A percentile compares a stretch with the other conserved stretches of the same genome.
Conservation (phyloP, 805 yeast species). For the Lachancea thermotolerans region DNA sequence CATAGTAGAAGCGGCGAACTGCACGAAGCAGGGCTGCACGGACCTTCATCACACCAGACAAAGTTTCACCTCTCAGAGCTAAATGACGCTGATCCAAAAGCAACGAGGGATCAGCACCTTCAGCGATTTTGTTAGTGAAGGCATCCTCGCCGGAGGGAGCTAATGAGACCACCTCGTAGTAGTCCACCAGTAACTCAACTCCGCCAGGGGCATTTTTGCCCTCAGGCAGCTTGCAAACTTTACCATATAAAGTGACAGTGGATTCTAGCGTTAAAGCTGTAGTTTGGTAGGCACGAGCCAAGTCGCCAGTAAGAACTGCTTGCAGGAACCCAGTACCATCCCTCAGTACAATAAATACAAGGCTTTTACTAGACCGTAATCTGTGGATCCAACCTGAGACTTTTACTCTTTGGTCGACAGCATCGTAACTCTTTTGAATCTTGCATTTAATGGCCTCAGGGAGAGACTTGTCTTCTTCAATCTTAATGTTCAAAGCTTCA, state of each 20-base stretch:
- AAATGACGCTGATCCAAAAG: conserved; percentile 93
- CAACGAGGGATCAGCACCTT: conserved; percentile 87
- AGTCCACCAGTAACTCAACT: conserved; percentile 87
- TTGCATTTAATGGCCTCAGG: conserved; percentile 66
- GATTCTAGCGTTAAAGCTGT: conserved; percentile 82
- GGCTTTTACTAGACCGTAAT: conserved; percentile 85
- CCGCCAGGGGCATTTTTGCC: conserved; percentile 98
- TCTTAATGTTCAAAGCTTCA: conserved; percentile 68
- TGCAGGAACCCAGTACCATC: conserved; percentile 94
- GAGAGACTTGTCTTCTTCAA: conserved; percentile 66
- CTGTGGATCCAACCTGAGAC: conserved; percentile 97
- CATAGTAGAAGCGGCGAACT: conserved; percentile 68
- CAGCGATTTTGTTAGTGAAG: conserved; percentile 89
- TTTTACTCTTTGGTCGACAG: conserved; percentile 62
- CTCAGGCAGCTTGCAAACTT: conserved; percentile 77
- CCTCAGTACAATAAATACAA: conserved; percentile 83
- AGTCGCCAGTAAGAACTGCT: conserved; percentile 80
- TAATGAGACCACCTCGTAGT: conserved; percentile 78
- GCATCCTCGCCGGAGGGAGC: conserved; percentile 97
- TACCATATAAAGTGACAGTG: conserved; percentile 74
- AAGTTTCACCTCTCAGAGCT: conserved; percentile 92
- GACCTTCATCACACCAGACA: conserved; percentile 89
- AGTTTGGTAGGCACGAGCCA: conserved; percentile 86
- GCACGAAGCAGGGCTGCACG: conserved; percentile 73
- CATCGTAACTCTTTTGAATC: conserved; percentile 46